Conservation (phyloP, 768 basidiomycete genomes). For the Tylopilus cervinicoccineus region DNA sequence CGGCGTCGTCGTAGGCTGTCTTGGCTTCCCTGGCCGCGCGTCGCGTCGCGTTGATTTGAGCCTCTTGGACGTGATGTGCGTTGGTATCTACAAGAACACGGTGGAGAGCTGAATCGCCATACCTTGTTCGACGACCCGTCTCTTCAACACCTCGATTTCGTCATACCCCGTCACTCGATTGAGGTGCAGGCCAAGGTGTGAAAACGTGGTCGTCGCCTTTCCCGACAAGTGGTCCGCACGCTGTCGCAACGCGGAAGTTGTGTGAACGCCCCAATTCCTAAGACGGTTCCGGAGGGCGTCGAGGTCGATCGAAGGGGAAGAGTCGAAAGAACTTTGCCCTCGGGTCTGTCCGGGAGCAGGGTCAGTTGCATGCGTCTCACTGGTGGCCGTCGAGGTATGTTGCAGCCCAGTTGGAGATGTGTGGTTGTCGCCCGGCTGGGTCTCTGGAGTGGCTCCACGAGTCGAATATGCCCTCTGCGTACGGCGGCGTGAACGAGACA, state of each 20-base stretch:
- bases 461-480: slow-evolving; percentile 9
- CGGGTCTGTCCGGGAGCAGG: not conserved
- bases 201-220: slow-evolving; percentile 56
- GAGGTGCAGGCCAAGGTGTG: slow-evolving; percentile 70
- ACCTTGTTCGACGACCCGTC: slow-evolving; percentile 80
- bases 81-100: slow-evolving; percentile 7
- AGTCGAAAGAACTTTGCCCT: not conserved
- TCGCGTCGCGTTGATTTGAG: slow-evolving; percentile 62
- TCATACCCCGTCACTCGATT: slow-evolving; percentile 92
- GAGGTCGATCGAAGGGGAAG: slow-evolving; percentile 12
- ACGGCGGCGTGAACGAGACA: slow-evolving; percentile 12
- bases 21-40: slow-evolving; percentile 71
- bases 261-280: slow-evolving; percentile 44
- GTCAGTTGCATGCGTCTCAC: not conserved
- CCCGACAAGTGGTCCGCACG: slow-evolving; percentile 57
- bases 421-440: slow-evolving; percentile 1
- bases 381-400: not conserved
- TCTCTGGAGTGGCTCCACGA: slow-evolving; percentile 1
- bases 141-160: slow-evolving; percentile 79
- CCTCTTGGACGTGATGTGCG: slow-evolving; percentile 48
- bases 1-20: slow-evolving; percentile 68
- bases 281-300: slow-evolving; percentile 35
- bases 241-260: slow-evolving; percentile 38
- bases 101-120: slow-evolving; percentile 21
- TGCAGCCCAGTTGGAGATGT: slow-evolving; percentile 6